Conservation (phyloP, 495 filamentous ascomycete genomes). For the Lindgomyces ingoldianus region DNA sequence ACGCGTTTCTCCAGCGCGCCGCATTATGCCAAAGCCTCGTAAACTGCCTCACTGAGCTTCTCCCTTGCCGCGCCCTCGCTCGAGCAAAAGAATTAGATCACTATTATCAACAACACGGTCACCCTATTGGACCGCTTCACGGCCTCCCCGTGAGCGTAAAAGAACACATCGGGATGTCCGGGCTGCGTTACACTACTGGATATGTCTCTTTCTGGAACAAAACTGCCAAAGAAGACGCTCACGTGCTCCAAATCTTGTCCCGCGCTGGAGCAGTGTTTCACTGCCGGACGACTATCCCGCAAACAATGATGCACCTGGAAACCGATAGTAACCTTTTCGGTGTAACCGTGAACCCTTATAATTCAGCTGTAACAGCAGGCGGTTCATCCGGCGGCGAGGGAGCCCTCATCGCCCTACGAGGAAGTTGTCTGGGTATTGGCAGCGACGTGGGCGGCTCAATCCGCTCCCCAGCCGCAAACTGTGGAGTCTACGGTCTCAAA, state of each 20-base stretch:
- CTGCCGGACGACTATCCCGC: constrained; percentile 57
- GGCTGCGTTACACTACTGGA: constrained; percentile 51
- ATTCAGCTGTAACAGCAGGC: constrained; percentile 35
- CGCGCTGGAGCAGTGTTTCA: constrained; percentile 55
- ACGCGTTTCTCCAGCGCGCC: constrained; percentile 62
- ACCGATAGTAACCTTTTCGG: constrained; percentile 62
- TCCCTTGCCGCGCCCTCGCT: constrained; percentile 51
- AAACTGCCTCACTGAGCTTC: constrained; percentile 67
- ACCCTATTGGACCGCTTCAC: constrained; percentile 62
- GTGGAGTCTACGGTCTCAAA: constrained; percentile 66
- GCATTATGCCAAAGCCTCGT: constrained; percentile 60
- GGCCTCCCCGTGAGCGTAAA: constrained; percentile 70
- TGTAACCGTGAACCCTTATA: constrained; percentile 42
- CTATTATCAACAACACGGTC: constrained; percentile 39
- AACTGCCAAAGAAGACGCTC: constrained; percentile 49
- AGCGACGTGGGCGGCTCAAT: constrained; percentile 42
- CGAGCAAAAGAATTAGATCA: constrained; percentile 44
- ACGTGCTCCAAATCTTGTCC: constrained; percentile 52
- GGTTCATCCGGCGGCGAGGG: constrained; percentile 42
- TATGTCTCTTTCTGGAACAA: constrained; percentile 52
- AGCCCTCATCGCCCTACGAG: constrained; percentile 38
- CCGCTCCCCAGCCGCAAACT: constrained; percentile 60
- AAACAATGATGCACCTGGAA: constrained; percentile 64
- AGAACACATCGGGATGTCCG: constrained; percentile 63
- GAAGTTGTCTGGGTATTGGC: constrained; percentile 39